phyloP scores from a whole-genome alignment of 2,329 filamentous ascomycete species.

The Cladosporium sp. region DNA sequence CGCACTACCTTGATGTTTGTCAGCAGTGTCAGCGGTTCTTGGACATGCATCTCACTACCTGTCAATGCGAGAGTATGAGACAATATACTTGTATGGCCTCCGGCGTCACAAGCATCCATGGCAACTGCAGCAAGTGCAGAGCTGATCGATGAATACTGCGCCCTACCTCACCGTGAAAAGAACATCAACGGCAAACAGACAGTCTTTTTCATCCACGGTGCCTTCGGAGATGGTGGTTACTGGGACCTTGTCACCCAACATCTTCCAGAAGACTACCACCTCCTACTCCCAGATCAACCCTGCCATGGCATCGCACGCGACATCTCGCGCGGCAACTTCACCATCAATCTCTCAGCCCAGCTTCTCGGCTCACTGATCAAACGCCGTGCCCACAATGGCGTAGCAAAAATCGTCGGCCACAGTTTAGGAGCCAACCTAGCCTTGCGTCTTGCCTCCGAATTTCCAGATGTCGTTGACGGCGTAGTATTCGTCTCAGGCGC shows the following conservation, averaged over 20 bases:
- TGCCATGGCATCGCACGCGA: conserved; percentile 19
- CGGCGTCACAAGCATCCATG: too few relatives aligned
- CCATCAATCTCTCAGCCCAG: conserved; percentile 16
- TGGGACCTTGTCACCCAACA: conserved; percentile 23
- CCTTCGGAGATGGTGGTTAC: not conserved
- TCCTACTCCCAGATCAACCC: conserved; percentile 24
- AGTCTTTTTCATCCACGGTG: not conserved
- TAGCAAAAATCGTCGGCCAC: conserved; percentile 23
- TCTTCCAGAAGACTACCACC: conserved; percentile 19
- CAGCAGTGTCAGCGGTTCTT: too few relatives aligned
- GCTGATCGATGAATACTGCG: not conserved
- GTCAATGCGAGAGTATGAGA: too few relatives aligned
- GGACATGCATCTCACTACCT: too few relatives aligned
- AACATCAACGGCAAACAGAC: not conserved
- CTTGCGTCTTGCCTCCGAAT: conserved; percentile 17
- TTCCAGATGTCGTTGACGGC: too few relatives aligned
- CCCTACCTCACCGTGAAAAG: not conserved
- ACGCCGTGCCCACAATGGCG: conserved; percentile 16
- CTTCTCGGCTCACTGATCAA: conserved; percentile 22
- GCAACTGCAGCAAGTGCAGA: too few relatives aligned
- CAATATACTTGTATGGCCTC: too few relatives aligned
- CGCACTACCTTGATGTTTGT: too few relatives aligned
- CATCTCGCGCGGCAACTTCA: conserved; percentile 22
- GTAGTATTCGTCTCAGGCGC: too few relatives aligned
- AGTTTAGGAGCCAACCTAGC: conserved; percentile 26